Evolutionary conservation across 2,329 filamentous ascomycete species (phyloP).

Genomic region (Pseudogymnoascus sp.): DNA sequence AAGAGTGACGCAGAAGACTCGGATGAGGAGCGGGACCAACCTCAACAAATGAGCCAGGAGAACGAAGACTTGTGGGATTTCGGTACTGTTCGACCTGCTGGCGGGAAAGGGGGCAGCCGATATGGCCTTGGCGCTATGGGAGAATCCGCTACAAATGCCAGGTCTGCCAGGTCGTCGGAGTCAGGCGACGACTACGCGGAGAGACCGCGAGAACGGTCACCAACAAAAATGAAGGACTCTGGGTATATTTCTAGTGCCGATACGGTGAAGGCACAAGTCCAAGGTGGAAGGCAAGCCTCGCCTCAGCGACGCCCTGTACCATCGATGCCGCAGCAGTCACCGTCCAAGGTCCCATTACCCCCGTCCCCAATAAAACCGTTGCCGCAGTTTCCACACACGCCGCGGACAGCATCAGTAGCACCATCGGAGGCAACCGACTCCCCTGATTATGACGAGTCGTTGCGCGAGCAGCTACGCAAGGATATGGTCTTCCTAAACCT

Average conservation of each 20-base stretch:
- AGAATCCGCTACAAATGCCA: constrained; percentile 70
- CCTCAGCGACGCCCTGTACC: constrained; percentile 50
- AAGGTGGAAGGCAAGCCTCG: constrained; percentile 44
- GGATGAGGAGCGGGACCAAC: constrained; percentile 41
- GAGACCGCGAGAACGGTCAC: constrained; percentile 41
- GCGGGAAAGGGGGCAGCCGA: constrained; percentile 51
- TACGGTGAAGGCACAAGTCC: constrained; percentile 44
- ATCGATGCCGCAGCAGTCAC: constrained; percentile 32
- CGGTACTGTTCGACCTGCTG: constrained; percentile 81
- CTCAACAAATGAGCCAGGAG: constrained; percentile 37
- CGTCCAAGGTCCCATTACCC: constrained; percentile 53
- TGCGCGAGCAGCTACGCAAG: constrained; percentile 55
- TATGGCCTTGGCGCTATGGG: constrained; percentile 65
- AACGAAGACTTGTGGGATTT: constrained; percentile 97
- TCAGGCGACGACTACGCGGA: constrained; percentile 43
- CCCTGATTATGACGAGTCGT: constrained; percentile 50
- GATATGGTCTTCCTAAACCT: constrained; percentile 53
- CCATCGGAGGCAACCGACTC: constrained; percentile 41
- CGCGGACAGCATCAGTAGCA: constrained; percentile 37
- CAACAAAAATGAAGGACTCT: constrained; percentile 40
- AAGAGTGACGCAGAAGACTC: constrained; percentile 63
- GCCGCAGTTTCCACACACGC: constrained; percentile 36
- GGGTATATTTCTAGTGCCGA: constrained; percentile 32
- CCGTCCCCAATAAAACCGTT: constrained; percentile 45
- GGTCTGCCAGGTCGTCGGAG: constrained; percentile 48